Evolutionary conservation across 345 rosid species (phyloP).

Genomic region (Leavenworthia alabamica): DNA sequence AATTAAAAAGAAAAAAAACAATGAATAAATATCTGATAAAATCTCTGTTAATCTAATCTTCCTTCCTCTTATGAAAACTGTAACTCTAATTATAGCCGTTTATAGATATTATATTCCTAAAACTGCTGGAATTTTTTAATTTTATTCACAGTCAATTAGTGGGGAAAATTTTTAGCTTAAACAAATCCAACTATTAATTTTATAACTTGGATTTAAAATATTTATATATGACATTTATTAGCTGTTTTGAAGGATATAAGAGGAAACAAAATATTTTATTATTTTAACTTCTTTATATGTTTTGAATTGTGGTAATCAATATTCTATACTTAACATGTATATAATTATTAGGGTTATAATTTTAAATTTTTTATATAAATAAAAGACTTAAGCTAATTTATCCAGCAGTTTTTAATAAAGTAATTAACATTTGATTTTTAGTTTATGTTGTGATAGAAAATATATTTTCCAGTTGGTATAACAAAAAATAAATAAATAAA

Average conservation of each 20-base stretch:
- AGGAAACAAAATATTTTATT: no score
- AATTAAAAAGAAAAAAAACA: not conserved
- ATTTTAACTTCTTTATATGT: no score
- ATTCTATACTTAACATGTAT: not conserved
- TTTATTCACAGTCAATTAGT: not conserved
- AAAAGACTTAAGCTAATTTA: not conserved
- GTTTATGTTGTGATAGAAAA: not conserved
- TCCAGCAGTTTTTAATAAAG: not conserved
- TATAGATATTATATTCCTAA: conserved; percentile 17
- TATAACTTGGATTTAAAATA: no score
- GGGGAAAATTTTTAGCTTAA: not conserved
- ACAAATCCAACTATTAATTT: no score
- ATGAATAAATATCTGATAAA: conserved; percentile 12
- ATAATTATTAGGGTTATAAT: not conserved
- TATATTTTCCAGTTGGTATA: not conserved
- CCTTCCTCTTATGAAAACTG: conserved; percentile 18
- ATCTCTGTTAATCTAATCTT: conserved; percentile 15
- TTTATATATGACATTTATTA: no score
- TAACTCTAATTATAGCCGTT: conserved; percentile 61
- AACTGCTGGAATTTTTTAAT: conserved; percentile 12
- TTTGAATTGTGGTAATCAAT: no score
- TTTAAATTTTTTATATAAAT: no score
- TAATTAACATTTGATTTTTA: not conserved
- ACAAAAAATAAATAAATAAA: not conserved
- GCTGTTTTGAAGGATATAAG: no score